A percentile compares a stretch with the other conserved stretches of the same genome.
Evolutionary conservation across 2,329 filamentous ascomycete genomes (phyloP).

Genomic region (Ophiosphaerella narmari): DNA sequence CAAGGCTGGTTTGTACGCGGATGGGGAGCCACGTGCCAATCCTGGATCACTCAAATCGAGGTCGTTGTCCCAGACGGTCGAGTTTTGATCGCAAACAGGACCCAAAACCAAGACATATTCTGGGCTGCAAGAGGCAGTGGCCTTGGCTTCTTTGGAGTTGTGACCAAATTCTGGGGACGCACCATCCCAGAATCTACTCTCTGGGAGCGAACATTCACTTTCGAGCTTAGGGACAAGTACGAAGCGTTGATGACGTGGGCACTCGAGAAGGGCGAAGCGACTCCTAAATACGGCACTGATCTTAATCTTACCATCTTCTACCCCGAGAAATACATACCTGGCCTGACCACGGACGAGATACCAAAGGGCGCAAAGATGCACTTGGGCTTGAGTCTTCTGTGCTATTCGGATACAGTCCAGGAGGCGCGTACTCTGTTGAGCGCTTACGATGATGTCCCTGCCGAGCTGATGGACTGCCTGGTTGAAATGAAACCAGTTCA

Average conservation of each 20-base stretch:
- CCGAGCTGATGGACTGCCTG: background rate
- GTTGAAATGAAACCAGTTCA: background rate
- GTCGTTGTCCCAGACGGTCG: conserved; percentile 42
- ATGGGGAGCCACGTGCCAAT: conserved; percentile 27
- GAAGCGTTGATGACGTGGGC: conserved; percentile 10
- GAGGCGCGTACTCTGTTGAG: background rate
- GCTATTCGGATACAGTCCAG: background rate
- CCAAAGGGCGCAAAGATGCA: background rate
- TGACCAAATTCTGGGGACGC: conserved; percentile 17
- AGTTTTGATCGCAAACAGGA: conserved; percentile 25
- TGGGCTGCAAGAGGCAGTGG: conserved; percentile 46
- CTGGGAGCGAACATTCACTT: background rate
- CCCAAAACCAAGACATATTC: conserved; percentile 40
- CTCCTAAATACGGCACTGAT: background rate
- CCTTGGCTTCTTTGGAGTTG: conserved; percentile 28
- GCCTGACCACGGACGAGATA: background rate
- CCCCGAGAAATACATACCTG: background rate
- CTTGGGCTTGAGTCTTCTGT: background rate
- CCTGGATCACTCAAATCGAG: conserved; percentile 31
- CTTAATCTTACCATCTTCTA: background rate
- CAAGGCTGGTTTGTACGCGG: conserved; percentile 35
- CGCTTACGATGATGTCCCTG: background rate
- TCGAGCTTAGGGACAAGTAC: conserved; percentile 4
- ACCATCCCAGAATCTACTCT: conserved; percentile 11
- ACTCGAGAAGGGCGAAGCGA: background rate